phyloP scores from a whole-genome alignment of 345 rosid genomes.

The Stellera chamaejasme region DNA sequence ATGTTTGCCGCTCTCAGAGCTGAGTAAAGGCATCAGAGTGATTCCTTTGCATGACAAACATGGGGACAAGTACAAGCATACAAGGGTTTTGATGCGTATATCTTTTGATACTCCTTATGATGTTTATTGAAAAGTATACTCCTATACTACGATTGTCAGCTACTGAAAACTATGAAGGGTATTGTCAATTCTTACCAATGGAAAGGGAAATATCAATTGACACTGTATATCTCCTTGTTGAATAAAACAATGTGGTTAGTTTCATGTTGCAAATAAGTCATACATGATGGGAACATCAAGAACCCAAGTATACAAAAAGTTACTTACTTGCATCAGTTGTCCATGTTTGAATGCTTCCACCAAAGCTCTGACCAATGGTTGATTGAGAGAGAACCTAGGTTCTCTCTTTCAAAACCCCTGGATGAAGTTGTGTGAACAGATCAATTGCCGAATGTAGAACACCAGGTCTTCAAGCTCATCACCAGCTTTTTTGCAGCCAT shows the following conservation, averaged over 20 bases:
- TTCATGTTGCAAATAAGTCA: too few species aligned
- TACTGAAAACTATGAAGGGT: too few species aligned
- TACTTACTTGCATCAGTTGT: slow-evolving; percentile 17
- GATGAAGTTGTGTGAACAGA: slow-evolving; percentile 25
- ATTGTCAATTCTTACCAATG: too few species aligned
- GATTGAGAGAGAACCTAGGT: slow-evolving; percentile 24
- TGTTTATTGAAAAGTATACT: background rate
- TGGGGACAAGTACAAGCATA: slow-evolving; percentile 29
- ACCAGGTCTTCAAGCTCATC: slow-evolving; percentile 23
- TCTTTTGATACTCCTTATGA: slow-evolving; percentile 18
- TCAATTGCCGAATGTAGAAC: slow-evolving; percentile 17
- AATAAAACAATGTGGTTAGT: too few species aligned
- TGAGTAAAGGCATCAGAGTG: slow-evolving; percentile 46
- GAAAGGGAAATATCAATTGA: too few species aligned
- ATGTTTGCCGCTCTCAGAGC: slow-evolving; percentile 48
- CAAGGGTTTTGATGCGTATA: slow-evolving; percentile 49
- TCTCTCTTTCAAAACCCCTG: slow-evolving; percentile 34
- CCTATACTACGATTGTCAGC: too few species aligned
- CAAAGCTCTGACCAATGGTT: slow-evolving; percentile 30
- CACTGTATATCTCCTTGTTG: too few species aligned
- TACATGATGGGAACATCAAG: too few species aligned
- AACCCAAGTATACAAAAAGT: too few species aligned
- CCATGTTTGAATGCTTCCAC: slow-evolving; percentile 35
- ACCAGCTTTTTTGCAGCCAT: slow-evolving; percentile 16
- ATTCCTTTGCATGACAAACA: slow-evolving; percentile 34